Percentiles rank a stretch among this genome's conserved stretches.
These are phyloP conservation scores for Hymenotorrendiella dingleyae DNA, from an alignment of 2,329 filamentous ascomycete species.

Conservation along the genomic window DNA sequence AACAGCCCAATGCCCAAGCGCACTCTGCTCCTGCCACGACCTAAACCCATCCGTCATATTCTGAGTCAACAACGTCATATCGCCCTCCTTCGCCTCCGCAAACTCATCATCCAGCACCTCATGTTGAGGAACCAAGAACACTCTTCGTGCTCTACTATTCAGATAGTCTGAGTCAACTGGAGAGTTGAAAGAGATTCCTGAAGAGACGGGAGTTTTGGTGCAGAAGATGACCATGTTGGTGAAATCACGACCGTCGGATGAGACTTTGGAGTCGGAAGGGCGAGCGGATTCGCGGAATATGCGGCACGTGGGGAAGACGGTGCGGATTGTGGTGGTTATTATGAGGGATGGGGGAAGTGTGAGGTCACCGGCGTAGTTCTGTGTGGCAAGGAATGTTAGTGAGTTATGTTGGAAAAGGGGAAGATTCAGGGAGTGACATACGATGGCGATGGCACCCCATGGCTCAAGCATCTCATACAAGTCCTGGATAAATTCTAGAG, in stretches of 20 bases:
- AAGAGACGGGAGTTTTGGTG: slow-evolving; percentile 24
- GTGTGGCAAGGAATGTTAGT: not conserved
- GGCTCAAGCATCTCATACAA: slow-evolving; percentile 66
- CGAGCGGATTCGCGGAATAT: slow-evolving; percentile 74
- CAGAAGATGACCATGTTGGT: slow-evolving; percentile 98
- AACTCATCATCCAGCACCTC: slow-evolving; percentile 47
- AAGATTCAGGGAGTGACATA: slow-evolving; percentile 40
- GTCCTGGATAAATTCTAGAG: slow-evolving; percentile 70
- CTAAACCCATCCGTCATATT: slow-evolving; percentile 63
- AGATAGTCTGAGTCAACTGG: slow-evolving; percentile 63
- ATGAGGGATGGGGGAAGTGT: slow-evolving; percentile 68
- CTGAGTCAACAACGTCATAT: slow-evolving; percentile 49
- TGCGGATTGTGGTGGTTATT: slow-evolving; percentile 73
- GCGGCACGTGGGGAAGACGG: slow-evolving; percentile 83
- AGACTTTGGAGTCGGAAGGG: slow-evolving; percentile 41
- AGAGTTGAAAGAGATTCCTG: slow-evolving; percentile 56
- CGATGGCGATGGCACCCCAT: slow-evolving; percentile 81
- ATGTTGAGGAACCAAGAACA: slow-evolving; percentile 65
- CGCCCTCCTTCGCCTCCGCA: slow-evolving; percentile 28
- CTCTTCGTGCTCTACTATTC: slow-evolving; percentile 61
- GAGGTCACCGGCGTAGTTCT: slow-evolving; percentile 95
- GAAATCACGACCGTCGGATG: slow-evolving; percentile 59
- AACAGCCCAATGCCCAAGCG: slow-evolving; percentile 80
- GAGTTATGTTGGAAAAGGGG: slow-evolving; percentile 8
- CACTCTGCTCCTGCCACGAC: slow-evolving; percentile 68